Evolutionary conservation across 148 eudicot genomes (phyloP).

Genomic region (Cornus florida): DNA sequence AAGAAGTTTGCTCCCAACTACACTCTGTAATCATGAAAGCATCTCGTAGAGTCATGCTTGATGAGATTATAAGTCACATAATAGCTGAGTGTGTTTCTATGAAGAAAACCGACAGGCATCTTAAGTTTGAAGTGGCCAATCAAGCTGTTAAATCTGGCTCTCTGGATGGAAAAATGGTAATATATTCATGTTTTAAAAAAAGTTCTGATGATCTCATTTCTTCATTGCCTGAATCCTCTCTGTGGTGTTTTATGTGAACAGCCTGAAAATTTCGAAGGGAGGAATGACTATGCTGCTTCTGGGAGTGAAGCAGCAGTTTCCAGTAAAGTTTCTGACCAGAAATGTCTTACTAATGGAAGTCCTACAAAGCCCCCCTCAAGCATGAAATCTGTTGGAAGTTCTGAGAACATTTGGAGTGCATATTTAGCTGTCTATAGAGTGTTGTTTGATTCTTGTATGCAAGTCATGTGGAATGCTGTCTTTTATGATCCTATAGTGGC

Average conservation of each 20-base stretch:
- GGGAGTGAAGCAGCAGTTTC: conserved; percentile 27
- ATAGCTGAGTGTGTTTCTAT: conserved; percentile 51
- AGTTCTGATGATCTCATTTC: background rate
- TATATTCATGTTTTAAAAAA: background rate
- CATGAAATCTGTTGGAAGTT: conserved; percentile 66
- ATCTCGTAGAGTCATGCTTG: conserved; percentile 69
- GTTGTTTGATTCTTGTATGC: conserved; percentile 59
- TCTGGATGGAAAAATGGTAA: conserved; percentile 42
- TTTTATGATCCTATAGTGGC: conserved; percentile 63
- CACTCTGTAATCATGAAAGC: conserved; percentile 80
- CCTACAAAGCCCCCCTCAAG: conserved; percentile 16
- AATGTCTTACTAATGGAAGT: conserved; percentile 15
- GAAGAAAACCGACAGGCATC: conserved; percentile 59
- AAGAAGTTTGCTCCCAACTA: conserved; percentile 69
- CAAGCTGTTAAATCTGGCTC: conserved; percentile 32
- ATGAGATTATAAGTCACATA: conserved; percentile 72
- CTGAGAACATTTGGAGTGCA: conserved; percentile 55
- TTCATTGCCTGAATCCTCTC: conserved; percentile 10
- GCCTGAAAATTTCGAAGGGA: conserved; percentile 29
- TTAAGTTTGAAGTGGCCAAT: conserved; percentile 31
- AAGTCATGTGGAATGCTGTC: conserved; percentile 86
- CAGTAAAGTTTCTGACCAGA: conserved; percentile 21
- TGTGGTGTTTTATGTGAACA: conserved; percentile 27
- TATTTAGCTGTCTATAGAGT: conserved; percentile 37
- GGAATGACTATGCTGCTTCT: conserved; percentile 23